Conservation (phyloP, 1,284 basidiomycete species). For the Testicularia cyperi region DNA sequence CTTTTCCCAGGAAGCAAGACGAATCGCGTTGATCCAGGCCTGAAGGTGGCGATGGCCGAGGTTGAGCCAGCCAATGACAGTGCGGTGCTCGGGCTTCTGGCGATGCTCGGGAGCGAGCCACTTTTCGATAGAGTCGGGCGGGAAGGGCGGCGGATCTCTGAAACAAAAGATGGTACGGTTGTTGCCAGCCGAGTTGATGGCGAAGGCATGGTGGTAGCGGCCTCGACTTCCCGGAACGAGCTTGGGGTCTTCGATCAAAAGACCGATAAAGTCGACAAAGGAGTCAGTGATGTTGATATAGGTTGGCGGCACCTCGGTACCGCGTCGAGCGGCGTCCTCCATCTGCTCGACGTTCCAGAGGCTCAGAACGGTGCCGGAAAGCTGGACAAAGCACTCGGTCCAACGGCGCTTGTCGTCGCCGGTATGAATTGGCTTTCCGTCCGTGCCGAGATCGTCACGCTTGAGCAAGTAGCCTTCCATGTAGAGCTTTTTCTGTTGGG, state of each 20-base stretch:
- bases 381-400: slow-evolving; percentile 69
- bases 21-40: slow-evolving; percentile 82
- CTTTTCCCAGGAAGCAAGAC: slow-evolving; percentile 92
- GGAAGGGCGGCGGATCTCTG: slow-evolving; percentile 45
- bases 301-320: slow-evolving; percentile 77
- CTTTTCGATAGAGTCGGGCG: slow-evolving; percentile 42
- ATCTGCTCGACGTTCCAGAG: slow-evolving; percentile 85
- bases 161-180: slow-evolving; percentile 80
- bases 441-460: slow-evolving; percentile 50
- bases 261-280: slow-evolving; percentile 65
- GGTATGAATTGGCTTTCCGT: slow-evolving; percentile 52
- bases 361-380: slow-evolving; percentile 87
- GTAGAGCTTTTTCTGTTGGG: slow-evolving; percentile 55
- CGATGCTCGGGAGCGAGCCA: slow-evolving; percentile 42
- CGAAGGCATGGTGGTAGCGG: slow-evolving; percentile 72
- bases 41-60: slow-evolving; percentile 53
- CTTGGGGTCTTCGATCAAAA: slow-evolving; percentile 64
- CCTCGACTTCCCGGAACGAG: slow-evolving; percentile 63
- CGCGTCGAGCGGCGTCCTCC: slow-evolving; percentile 75
- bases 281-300: slow-evolving; percentile 86
- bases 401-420: slow-evolving; percentile 47
- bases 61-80: slow-evolving; percentile 54
- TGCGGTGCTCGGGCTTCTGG: slow-evolving; percentile 45
- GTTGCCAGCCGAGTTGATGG: slow-evolving; percentile 89
- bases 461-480: slow-evolving; percentile 59